Evolutionary conservation across 2,329 filamentous ascomycete genomes (phyloP), one percentile per base, ranked within the genome.

Genomic region (Didymella exigua): DNA sequence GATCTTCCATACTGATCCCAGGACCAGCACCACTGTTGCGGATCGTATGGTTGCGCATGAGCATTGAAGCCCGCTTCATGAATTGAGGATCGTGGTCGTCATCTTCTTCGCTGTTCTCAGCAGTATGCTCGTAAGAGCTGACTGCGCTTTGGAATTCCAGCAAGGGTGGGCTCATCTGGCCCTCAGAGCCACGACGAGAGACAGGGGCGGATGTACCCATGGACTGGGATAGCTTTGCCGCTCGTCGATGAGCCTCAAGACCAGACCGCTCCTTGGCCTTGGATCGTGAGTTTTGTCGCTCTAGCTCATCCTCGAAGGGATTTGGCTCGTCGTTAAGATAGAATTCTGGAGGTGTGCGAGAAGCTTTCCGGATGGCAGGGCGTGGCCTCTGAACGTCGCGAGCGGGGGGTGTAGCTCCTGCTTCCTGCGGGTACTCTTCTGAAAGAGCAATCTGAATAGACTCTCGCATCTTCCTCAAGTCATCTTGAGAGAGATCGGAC

Each of bases 61-160:
- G 49, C 58, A 66, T 60, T 1, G 68, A 69, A 4, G 81, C 81
- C 57, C 81, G 79, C 47, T 64, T 75, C 64, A 72, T 63, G 56
- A 70, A 73, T 34, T 69, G 61, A 9, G 68, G 62, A 11, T 72
- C 71, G 8, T 71, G 63, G 5, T 70, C 70, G 8, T 59, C 62
- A 19, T 67, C 61, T 9, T 67, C 63, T 21, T 68, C 68, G 40
- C 71, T 68, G 14, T 62, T 65, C 3, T 61, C 65, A 11, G 55
- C 61, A 3, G 60, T 58, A 5, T 63, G 60, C 9, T 71, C 65
- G 19, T 65, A 60, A 2, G 50, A 41, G 8, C 47, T 51, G 10
- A 62, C 53, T 43, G 61, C 46, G 26, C 48, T 60, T 24, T 61
- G 60, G 1, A 65, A 54, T 23, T 69, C 63, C 16, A 65, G 48